Evolutionary conservation across 768 basidiomycete genomes (phyloP).

Genomic region (Naematelia aurantialba): DNA sequence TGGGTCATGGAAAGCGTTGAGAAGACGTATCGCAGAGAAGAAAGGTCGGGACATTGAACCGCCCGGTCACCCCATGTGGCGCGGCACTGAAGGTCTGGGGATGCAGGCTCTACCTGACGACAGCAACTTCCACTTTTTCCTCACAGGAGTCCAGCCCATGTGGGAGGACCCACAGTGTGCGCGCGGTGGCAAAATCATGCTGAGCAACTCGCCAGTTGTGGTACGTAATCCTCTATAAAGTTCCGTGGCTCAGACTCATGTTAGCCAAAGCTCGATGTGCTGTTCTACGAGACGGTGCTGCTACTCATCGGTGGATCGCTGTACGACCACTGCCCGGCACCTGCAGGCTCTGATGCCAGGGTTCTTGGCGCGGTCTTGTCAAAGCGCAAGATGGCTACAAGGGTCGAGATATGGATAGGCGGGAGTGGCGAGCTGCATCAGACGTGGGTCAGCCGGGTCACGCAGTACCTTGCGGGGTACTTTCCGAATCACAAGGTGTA

Average conservation of each 20-base stretch:
- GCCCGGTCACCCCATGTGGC: conserved; percentile 2
- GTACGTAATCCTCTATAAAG: conserved; percentile 10
- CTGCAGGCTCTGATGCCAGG: neutral
- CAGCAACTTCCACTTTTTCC: conserved; percentile 39
- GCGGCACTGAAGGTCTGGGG: conserved; percentile 22
- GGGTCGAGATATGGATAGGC: conserved; percentile 42
- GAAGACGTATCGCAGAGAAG: conserved; percentile 23
- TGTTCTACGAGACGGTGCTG: conserved; percentile 32
- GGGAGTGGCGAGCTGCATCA: conserved; percentile 4
- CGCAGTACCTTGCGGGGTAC: conserved; percentile 3
- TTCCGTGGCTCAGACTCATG: conserved; percentile 8
- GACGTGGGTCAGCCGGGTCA: conserved; percentile 17
- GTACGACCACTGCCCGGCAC: neutral
- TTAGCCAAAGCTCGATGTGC: conserved; percentile 35
- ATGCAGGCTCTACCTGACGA: conserved; percentile 25
- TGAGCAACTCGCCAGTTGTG: conserved; percentile 2
- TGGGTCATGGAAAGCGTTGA: conserved; percentile 34
- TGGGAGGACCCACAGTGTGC: conserved; percentile 43
- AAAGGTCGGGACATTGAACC: conserved; percentile 24
- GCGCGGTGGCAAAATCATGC: conserved; percentile 37
- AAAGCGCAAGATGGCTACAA: conserved; percentile 13
- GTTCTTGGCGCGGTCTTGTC: conserved; percentile 12
- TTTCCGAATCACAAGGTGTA: conserved; percentile 8
- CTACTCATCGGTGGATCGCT: conserved; percentile 13
- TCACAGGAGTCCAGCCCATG: conserved; percentile 31